phyloP scores from a whole-genome alignment of 345 rosid species.

The Eucalyptus pauciflora region DNA sequence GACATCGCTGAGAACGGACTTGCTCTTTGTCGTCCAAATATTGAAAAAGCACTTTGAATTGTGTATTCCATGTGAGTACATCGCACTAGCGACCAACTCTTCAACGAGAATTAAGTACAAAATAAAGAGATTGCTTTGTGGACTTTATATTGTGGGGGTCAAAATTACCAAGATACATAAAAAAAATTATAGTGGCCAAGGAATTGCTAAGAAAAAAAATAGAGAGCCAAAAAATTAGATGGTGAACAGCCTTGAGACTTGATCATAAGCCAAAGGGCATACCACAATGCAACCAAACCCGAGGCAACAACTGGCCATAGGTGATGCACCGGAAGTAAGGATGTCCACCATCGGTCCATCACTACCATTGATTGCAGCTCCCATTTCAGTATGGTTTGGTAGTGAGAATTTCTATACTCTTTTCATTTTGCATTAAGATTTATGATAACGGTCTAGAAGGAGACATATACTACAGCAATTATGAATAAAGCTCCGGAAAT shows the following conservation, averaged over 20 bases:
- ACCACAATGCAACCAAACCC: slow-evolving; percentile 10
- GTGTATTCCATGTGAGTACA: neutral
- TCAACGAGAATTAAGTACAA: neutral
- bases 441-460: slow-evolving; percentile 48
- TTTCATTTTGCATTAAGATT: slow-evolving; percentile 30
- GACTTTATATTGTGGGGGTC: neutral
- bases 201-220: neutral
- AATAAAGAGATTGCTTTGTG: neutral
- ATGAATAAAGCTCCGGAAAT: no score
- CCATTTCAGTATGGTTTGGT: slow-evolving; percentile 51
- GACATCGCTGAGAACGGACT: neutral
- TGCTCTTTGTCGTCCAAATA: neutral
- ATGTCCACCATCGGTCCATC: slow-evolving; percentile 30
- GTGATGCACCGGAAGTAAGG: slow-evolving; percentile 52
- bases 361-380: slow-evolving; percentile 47
- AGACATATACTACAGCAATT: slow-evolving; percentile 1
- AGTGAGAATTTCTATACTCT: slow-evolving; percentile 40
- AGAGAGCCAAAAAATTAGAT: neutral
- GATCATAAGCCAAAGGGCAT: slow-evolving; percentile 1
- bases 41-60: neutral
- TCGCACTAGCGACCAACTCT: neutral
- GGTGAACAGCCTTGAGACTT: neutral
- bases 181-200: neutral
- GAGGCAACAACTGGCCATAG: slow-evolving; percentile 7
- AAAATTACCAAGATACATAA: neutral